Evolutionary conservation across 2,329 filamentous ascomycete genomes (phyloP).

Genomic region (Teratosphaeria nubilosa): DNA sequence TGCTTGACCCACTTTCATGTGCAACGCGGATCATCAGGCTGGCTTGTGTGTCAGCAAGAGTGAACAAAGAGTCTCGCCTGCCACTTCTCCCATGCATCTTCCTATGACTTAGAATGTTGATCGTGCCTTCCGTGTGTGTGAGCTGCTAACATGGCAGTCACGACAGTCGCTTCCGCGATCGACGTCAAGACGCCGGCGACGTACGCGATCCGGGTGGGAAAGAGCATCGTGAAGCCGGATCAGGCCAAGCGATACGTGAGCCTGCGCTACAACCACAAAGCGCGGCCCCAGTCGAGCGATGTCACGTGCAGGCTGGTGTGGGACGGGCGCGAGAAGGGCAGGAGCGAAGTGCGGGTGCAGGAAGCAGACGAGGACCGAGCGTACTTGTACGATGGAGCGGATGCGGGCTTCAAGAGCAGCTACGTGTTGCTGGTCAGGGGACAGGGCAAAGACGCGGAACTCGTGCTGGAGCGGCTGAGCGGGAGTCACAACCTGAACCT

Average conservation of each 20-base stretch:
- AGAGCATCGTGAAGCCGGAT: constrained; percentile 11
- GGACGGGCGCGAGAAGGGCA: neutral
- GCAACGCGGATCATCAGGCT: neutral
- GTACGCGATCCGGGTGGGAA: constrained; percentile 20
- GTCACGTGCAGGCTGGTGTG: neutral
- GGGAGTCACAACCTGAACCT: constrained; percentile 53
- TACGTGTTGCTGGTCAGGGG: constrained; percentile 46
- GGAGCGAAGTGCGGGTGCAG: constrained; percentile 5
- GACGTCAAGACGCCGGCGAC: constrained; percentile 18
- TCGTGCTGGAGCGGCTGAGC: constrained; percentile 61
- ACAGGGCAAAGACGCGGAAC: constrained; percentile 16
- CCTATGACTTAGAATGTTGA: neutral
- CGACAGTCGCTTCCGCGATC: constrained; percentile 4
- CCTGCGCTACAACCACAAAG: constrained; percentile 32
- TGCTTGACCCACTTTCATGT: neutral
- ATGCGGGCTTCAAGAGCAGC: constrained; percentile 49
- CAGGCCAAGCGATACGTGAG: constrained; percentile 12
- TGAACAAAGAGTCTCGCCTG: neutral
- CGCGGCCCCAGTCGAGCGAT: constrained; percentile 7
- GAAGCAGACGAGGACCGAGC: constrained; percentile 21
- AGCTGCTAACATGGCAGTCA: neutral
- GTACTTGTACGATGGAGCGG: constrained; percentile 30
- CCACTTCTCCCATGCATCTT: neutral
- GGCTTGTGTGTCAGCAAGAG: neutral
- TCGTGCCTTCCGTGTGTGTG: neutral